These are phyloP conservation scores for Stagonosporopsis chrysanthemi DNA, from an alignment of 2,329 filamentous ascomycete species.

Conservation along the genomic window DNA sequence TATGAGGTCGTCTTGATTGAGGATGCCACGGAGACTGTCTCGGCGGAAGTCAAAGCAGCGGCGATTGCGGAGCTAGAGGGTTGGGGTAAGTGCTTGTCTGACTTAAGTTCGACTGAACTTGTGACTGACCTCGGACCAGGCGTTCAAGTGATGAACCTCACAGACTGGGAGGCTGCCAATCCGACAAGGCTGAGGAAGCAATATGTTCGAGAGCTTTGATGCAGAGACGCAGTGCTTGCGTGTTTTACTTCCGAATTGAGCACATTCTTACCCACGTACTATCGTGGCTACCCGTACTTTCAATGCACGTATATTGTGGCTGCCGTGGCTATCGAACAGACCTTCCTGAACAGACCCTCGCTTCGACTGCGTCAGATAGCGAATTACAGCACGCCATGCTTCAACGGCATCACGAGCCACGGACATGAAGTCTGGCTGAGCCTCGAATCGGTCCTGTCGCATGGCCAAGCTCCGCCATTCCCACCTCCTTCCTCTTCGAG, in stretches of 20 bases:
- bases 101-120: neutral
- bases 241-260: neutral
- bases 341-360: slow-evolving; percentile 33
- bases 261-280: neutral
- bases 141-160: slow-evolving; percentile 32
- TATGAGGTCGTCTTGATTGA: slow-evolving; percentile 34
- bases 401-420: slow-evolving; percentile 24
- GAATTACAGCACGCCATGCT: slow-evolving; percentile 21
- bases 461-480: slow-evolving; percentile 26
- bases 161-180: slow-evolving; percentile 26
- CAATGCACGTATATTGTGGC: slow-evolving; percentile 17
- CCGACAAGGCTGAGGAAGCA: slow-evolving; percentile 14
- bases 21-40: slow-evolving; percentile 33
- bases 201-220: slow-evolving; percentile 15
- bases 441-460: slow-evolving; percentile 25
- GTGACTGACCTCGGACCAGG: slow-evolving; percentile 8
- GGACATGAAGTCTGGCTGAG: slow-evolving; percentile 7
- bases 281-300: neutral
- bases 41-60: slow-evolving; percentile 23
- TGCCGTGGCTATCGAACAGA: slow-evolving; percentile 10
- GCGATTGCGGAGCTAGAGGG: slow-evolving; percentile 27
- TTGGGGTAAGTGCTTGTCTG: slow-evolving; percentile 25
- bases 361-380: slow-evolving; percentile 19
- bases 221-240: neutral
- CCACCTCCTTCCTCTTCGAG: slow-evolving; percentile 25